Evolutionary conservation across 2,329 filamentous ascomycete species (phyloP), one percentile per base, ranked within the genome.

Genomic region (Aspergillus bombycis): DNA sequence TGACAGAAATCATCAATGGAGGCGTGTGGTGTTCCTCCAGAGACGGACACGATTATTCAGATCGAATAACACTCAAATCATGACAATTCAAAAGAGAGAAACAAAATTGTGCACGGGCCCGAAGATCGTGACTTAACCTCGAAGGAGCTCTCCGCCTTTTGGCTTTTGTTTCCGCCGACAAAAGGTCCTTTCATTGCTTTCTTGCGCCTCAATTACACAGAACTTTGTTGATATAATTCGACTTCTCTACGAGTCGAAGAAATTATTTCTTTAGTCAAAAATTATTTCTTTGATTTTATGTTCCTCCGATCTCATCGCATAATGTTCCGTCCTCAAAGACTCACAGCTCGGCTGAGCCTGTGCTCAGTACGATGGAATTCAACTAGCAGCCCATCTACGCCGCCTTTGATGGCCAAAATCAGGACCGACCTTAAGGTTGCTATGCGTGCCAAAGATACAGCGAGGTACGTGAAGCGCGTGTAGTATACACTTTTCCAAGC

Each of bases 371-470:
- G 80, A 68, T 80, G 75, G 74, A 79, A 76, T 63, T 81, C 80
- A 28, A 79, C 78, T 23, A 69, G 71, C 23, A 68, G 71, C 38
- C 71, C 76, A 26, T 65, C 73, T 48, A 60, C 75, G 61, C 79
- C 81, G 61, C 79, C 81, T 12, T 72, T 84, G 61, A 78, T 83
- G 70, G 69, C 74, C 54, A 80, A 78, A 63, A 71, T 84, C 61
- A 78, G 79, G 60, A 69, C 75, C 63, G 82, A 84, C 69, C 71
- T 84, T 52, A 84, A 83, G 70, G 74, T 71, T 48, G 82, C 82
- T 55, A 83, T 84, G 82, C 76, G 77, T 66, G 81, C 81, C 19
- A 84, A 82, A 71, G 82, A 84, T 64, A 80, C 74, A 26, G 67
- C 77, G 16, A 78, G 80, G 81, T 82, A 73, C 38, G 54, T 61